These are phyloP conservation scores for Epithele typhae DNA, from an alignment of 768 basidiomycete genomes.

Conservation along the genomic window DNA sequence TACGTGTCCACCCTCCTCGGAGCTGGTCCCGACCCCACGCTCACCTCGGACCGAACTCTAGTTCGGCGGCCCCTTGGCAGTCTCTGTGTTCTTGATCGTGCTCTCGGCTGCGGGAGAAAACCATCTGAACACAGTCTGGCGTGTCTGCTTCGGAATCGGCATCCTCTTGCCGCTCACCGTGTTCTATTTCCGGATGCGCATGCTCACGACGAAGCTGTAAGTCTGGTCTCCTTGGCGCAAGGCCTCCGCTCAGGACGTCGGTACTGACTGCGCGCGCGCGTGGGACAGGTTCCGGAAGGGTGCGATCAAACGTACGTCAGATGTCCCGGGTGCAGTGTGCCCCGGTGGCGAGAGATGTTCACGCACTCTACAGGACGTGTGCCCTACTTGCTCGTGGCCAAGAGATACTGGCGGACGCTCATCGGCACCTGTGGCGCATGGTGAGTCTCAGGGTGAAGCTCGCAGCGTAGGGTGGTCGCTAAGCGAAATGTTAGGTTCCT, in stretches of 20 bases:
- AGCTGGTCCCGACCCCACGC: background rate
- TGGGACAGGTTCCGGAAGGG: constrained; percentile 39
- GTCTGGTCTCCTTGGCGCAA: constrained; percentile 1
- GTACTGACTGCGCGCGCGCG: background rate
- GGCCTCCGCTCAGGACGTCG: no score
- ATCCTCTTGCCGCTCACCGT: constrained; percentile 61
- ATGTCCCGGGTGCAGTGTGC: no score
- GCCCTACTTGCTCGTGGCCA: constrained; percentile 57
- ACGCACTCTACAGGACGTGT: constrained; percentile 36
- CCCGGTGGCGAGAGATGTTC: no score
- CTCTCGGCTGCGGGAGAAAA: constrained; percentile 60
- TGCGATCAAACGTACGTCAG: constrained; percentile 55
- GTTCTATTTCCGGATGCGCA: constrained; percentile 67
- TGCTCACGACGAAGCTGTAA: constrained; percentile 62
- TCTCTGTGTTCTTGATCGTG: constrained; percentile 63
- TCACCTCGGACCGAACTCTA: no score
- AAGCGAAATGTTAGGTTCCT: constrained; percentile 44
- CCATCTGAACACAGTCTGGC: constrained; percentile 63
- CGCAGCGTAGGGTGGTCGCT: background rate
- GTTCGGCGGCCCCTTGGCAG: constrained; percentile 66
- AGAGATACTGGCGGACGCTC: constrained; percentile 62
- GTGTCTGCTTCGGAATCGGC: constrained; percentile 62
- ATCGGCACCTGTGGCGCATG: constrained; percentile 74
- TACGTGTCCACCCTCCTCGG: constrained; percentile 25
- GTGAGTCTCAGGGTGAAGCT: constrained; percentile 27